These are phyloP conservation scores for Phanerochaete sordida DNA, from an alignment of 768 basidiomycete genomes.

Conservation along the genomic window DNA sequence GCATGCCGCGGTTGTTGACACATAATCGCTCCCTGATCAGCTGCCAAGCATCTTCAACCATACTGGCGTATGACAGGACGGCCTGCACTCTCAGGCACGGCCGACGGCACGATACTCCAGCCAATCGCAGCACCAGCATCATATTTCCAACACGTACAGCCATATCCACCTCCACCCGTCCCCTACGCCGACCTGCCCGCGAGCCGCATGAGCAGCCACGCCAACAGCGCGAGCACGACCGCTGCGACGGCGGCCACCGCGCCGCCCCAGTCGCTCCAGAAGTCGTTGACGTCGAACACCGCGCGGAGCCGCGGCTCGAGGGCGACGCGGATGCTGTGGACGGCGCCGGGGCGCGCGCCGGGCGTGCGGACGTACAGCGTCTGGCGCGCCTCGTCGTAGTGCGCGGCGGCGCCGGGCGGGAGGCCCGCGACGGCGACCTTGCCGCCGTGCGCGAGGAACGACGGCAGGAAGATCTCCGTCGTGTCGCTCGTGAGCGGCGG, in stretches of 20 bases:
- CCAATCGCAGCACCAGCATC: too few species aligned
- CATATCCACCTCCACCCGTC: too few species aligned
- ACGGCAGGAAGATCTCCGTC: conserved; percentile 84
- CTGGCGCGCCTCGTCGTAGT: conserved; percentile 63
- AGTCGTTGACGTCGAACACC: conserved; percentile 54
- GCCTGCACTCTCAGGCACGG: too few species aligned
- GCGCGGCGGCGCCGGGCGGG: conserved; percentile 43
- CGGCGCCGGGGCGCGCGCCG: conserved; percentile 40
- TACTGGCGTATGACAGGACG: too few species aligned
- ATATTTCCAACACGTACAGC: too few species aligned
- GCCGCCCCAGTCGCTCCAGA: conserved; percentile 57
- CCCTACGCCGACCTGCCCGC: neutral
- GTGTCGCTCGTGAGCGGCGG: conserved; percentile 46
- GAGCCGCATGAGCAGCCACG: conserved; percentile 3
- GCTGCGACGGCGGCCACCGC: conserved; percentile 8
- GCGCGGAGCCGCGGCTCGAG: conserved; percentile 50
- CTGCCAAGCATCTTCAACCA: too few species aligned
- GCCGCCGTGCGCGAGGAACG: conserved; percentile 52
- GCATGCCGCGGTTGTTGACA: too few species aligned
- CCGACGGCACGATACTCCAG: too few species aligned
- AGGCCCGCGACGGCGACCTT: conserved; percentile 59
- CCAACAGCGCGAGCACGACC: conserved; percentile 10
- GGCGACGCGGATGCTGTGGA: conserved; percentile 50
- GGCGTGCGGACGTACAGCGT: conserved; percentile 64
- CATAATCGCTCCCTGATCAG: too few species aligned